Conservation (phyloP, 2,329 filamentous ascomycete genomes). For the Claviceps digitariae region DNA sequence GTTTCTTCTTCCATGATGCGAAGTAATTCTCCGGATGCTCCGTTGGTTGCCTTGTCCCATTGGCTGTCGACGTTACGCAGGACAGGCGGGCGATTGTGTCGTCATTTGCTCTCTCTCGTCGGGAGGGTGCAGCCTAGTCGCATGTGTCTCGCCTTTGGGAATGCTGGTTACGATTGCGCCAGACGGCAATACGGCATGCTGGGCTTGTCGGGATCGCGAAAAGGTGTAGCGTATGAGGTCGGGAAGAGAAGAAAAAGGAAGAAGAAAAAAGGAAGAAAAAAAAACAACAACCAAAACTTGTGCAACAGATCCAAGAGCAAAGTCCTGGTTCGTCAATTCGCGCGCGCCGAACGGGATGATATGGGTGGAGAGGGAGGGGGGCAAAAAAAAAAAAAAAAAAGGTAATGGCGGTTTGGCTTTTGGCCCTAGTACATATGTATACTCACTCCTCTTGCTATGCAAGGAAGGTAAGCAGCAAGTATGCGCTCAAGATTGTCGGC, state of each 20-base stretch:
- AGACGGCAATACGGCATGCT: slow-evolving; percentile 4
- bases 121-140: slow-evolving; percentile 15
- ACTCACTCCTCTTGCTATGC: no score
- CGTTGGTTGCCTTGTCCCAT: slow-evolving; percentile 13
- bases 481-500: no score
- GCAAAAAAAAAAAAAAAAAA: background rate
- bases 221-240: background rate
- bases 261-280: background rate
- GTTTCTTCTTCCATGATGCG: slow-evolving; percentile 17
- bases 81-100: slow-evolving; percentile 15
- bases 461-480: no score
- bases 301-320: background rate
- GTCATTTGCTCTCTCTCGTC: slow-evolving; percentile 16
- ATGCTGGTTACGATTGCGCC: background rate
- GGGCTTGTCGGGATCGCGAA: slow-evolving; percentile 1
- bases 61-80: slow-evolving; percentile 19
- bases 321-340: background rate
- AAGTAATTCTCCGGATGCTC: slow-evolving; percentile 17
- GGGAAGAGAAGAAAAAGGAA: background rate
- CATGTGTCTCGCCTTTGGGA: slow-evolving; percentile 1
- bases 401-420: no score
- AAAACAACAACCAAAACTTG: background rate
- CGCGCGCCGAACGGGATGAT: background rate
- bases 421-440: no score
- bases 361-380: background rate